Conservation (phyloP, 1,284 basidiomycete species). For the Malassezia arunalokei region DNA sequence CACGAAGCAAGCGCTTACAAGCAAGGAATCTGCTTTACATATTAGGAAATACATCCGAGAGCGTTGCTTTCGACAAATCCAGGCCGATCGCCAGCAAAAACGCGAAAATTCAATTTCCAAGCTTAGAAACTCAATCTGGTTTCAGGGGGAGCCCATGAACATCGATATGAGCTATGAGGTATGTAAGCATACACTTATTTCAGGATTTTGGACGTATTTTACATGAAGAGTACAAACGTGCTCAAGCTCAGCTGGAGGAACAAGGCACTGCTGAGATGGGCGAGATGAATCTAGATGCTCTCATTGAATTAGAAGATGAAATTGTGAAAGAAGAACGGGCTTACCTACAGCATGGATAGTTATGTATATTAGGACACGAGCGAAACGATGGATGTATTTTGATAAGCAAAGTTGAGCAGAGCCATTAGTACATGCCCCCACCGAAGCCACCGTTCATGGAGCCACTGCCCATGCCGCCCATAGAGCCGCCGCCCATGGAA, state of each 20-base stretch:
- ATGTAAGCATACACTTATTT: not conserved
- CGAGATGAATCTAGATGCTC: conserved; percentile 10
- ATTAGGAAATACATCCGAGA: not conserved
- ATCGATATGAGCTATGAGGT: conserved; percentile 6
- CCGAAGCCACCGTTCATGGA: not conserved
- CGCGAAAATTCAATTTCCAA: not conserved
- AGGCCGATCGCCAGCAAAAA: not conserved
- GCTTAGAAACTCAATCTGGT: not conserved
- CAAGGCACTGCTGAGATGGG: conserved; percentile 3
- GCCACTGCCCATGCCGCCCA: not conserved
- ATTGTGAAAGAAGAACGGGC: conserved; percentile 5
- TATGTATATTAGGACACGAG: too few species aligned
- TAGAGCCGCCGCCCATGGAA: conserved; percentile 3
- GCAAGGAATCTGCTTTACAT: not conserved
- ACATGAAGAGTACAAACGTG: conserved; percentile 14
- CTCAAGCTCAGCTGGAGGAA: conserved; percentile 4
- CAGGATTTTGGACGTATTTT: conserved; percentile 15
- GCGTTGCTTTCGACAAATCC: not conserved
- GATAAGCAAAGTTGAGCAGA: not conserved
- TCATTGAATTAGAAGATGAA: conserved; percentile 19
- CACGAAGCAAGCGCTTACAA: too few species aligned
- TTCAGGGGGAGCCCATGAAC: not conserved
- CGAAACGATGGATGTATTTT: not conserved
- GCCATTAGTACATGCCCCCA: not conserved
- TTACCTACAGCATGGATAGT: not conserved